Percentiles rank a stretch among this genome's conserved stretches.
Conservation (phyloP, 2,329 filamentous ascomycete species). For the Curvularia sp. region DNA sequence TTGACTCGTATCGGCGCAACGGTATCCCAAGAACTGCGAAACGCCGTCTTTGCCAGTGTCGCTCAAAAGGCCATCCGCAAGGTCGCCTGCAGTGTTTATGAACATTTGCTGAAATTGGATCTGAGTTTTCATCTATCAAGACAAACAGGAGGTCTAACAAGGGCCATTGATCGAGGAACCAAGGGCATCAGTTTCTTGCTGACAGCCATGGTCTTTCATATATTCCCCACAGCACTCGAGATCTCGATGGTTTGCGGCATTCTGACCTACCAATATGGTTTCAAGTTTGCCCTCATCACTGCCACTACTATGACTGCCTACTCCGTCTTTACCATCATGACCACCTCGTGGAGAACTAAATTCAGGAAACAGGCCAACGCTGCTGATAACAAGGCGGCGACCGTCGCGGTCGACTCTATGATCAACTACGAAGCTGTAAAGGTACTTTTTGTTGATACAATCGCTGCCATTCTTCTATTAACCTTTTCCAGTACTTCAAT, state of each 20-base stretch:
- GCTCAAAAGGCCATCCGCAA: conserved; percentile 94
- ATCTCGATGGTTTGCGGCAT: conserved; percentile 97
- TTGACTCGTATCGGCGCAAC: conserved; percentile 86
- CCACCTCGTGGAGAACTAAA: conserved; percentile 95
- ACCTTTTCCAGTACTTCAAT: conserved; percentile 76
- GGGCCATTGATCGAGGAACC: conserved; percentile 94
- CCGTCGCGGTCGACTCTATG: conserved; percentile 91
- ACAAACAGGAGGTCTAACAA: conserved; percentile 91
- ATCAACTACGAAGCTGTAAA: conserved; percentile 99
- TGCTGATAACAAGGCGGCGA: conserved; percentile 93
- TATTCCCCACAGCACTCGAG: conserved; percentile 90
- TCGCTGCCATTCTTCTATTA: background rate
- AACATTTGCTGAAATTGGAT: conserved; percentile 86
- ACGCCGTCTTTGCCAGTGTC: conserved; percentile 95
- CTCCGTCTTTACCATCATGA: conserved; percentile 94
- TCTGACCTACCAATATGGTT: conserved; percentile 92
- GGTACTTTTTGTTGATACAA: conserved; percentile 28
- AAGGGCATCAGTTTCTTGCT: conserved; percentile 98
- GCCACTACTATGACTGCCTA: conserved; percentile 90
- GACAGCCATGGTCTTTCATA: conserved; percentile 98
- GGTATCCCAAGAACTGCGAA: conserved; percentile 89
- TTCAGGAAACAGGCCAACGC: conserved; percentile 95
- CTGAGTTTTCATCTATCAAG: conserved; percentile 92
- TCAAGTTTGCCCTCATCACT: conserved; percentile 90
- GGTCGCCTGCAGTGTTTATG: conserved; percentile 91